Evolutionary conservation across 208 protist genomes (phyloP), one percentile per base, ranked within the genome.

Genomic region (Leptomonas pyrrhocoris): DNA sequence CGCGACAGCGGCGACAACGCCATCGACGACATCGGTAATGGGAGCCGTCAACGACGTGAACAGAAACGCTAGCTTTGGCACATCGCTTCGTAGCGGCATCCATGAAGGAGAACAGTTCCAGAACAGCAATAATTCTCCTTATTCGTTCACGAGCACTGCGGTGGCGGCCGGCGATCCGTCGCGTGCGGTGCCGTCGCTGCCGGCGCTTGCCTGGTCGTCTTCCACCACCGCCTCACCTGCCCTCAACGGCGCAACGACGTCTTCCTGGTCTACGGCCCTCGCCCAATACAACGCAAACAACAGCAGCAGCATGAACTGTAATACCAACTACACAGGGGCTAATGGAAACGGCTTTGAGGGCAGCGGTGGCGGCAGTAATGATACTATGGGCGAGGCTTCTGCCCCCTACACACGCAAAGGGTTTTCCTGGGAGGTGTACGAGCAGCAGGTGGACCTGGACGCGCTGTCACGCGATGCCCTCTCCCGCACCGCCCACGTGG

Each of bases 371-470:
- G 18, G 18, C 23, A 36, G 28, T 16, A 34, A 2, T 9, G 48
- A 2, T 5, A 45, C 27, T 36, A 61, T 28, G 42, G 53, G 27
- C 54, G 54, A 45, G 21, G 18, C 21, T 9, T 36, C 56, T 63
- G 23, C 30, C 43, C 40, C 69, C 31, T 61, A 30, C 48, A 16
- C 63, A 15, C 68, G 58, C 19, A 76, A 70, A 54, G 68, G 79
- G 2, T 94, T 92, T 54, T 84, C 75, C 23, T 92, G 90, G 86
- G 88, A 92, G 67, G 43, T 58, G 2, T 95, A 92, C 69, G 85
- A 93, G 59, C 85, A 87, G 64, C 61, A 76, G 25, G 57, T 71
- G 19, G 42, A 73, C 43, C 55, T 65, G 1, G 69, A 82, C 4
- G 61, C 74, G 21, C 77, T 82, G 12, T 79, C 73, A 23, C 71